A percentile compares a stretch with the other conserved stretches of the same genome.
Conservation (phyloP, 345 rosid genomes). For the Sisymbrium altissimum region DNA sequence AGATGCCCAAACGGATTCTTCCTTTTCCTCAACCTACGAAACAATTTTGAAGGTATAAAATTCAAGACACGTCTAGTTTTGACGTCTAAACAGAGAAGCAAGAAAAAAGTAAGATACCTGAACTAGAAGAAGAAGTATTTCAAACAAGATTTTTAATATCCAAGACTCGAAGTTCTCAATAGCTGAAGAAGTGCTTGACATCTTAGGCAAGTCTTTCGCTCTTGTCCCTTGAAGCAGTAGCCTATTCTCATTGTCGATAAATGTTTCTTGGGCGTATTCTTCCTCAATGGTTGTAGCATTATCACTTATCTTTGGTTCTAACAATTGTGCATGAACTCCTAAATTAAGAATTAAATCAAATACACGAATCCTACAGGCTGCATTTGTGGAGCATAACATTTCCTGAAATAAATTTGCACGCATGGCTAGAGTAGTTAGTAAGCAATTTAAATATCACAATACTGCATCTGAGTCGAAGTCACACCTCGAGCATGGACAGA, state of each 20-base stretch:
- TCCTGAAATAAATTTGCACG: conserved; percentile 53
- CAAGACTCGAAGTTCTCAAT: conserved; percentile 81
- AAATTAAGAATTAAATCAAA: conserved; percentile 95
- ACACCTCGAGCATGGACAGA: conserved; percentile 94
- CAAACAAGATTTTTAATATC: conserved; percentile 85
- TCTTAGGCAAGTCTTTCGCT: conserved; percentile 49
- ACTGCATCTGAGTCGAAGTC: conserved; percentile 15
- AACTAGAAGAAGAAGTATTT: conserved; percentile 89
- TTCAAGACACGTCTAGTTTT: conserved; percentile 8
- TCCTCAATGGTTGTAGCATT: conserved; percentile 79
- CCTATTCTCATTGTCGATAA: conserved; percentile 54
- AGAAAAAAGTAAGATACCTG: conserved; percentile 52
- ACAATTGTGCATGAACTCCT: conserved; percentile 92
- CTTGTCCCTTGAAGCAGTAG: conserved; percentile 47
- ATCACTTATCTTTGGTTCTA: conserved; percentile 76
- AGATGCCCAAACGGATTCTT: conserved; percentile 96
- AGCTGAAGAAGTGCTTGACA: conserved; percentile 56
- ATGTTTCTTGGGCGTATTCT: conserved; percentile 69
- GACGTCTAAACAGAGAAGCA: conserved; percentile 7
- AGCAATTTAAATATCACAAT: conserved; percentile 14
- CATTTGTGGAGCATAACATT: conserved; percentile 82
- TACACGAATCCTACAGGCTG: conserved; percentile 80
- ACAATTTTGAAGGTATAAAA: conserved; percentile 21
- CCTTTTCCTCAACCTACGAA: conserved; percentile 75
- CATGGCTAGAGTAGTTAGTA: conserved; percentile 27